Evolutionary conservation across 2,329 filamentous ascomycete genomes (phyloP).

Genomic region (Arthrobotrys sinensis): DNA sequence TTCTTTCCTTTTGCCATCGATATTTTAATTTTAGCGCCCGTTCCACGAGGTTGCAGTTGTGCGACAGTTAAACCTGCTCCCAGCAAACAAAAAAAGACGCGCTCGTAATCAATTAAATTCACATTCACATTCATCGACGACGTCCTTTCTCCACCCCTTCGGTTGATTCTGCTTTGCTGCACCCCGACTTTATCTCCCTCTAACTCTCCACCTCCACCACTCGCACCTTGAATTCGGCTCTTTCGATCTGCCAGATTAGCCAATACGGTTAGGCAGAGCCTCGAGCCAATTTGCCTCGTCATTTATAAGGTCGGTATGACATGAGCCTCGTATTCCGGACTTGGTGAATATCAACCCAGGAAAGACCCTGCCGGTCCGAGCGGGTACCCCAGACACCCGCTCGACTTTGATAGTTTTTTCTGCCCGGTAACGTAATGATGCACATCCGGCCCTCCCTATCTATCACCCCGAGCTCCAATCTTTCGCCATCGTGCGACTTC

Average conservation of each 20-base stretch:
- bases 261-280: slow-evolving; percentile 39
- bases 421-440: slow-evolving; percentile 53
- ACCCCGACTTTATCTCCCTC: slow-evolving; percentile 6
- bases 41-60: slow-evolving; percentile 50
- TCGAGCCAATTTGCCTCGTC: slow-evolving; percentile 34
- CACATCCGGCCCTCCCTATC: slow-evolving; percentile 36
- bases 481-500: slow-evolving; percentile 23
- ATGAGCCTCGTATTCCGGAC: slow-evolving; percentile 46
- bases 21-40: slow-evolving; percentile 58
- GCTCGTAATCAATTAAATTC: slow-evolving; percentile 15
- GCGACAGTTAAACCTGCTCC: slow-evolving; percentile 29
- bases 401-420: slow-evolving; percentile 31
- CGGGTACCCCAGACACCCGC: slow-evolving; percentile 46
- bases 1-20: slow-evolving; percentile 44
- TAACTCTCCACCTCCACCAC: neutral
- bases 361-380: slow-evolving; percentile 43
- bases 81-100: slow-evolving; percentile 35
- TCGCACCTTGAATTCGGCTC: slow-evolving; percentile 12
- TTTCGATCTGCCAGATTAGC: slow-evolving; percentile 33
- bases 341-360: slow-evolving; percentile 30
- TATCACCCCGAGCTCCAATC: slow-evolving; percentile 21
- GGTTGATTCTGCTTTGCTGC: slow-evolving; percentile 2
- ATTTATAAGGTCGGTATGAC: slow-evolving; percentile 35
- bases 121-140: slow-evolving; percentile 4
- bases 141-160: slow-evolving; percentile 8